Conservation (phyloP, 768 basidiomycete species). For the Amanita muscaria region DNA sequence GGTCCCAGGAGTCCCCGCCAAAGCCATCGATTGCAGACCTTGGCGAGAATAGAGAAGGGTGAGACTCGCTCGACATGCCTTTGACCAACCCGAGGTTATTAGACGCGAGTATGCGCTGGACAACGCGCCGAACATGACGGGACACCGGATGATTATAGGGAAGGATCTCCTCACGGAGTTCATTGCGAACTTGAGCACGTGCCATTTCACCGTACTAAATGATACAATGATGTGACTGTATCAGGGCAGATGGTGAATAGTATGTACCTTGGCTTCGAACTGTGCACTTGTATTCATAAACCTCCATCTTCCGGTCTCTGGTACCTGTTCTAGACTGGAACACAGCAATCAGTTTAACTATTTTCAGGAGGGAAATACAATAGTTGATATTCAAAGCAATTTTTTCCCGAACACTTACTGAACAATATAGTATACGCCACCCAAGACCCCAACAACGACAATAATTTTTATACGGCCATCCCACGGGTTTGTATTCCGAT, state of each 20-base stretch:
- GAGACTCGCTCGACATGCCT: conserved; percentile 17
- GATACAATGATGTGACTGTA: not conserved
- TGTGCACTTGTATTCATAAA: conserved; percentile 73
- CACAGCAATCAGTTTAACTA: not conserved
- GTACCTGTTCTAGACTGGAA: conserved; percentile 72
- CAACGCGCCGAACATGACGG: conserved; percentile 60
- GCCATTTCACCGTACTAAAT: conserved; percentile 33
- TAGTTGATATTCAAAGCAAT: not conserved
- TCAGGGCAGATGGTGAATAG: not conserved
- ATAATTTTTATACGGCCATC: conserved; percentile 4
- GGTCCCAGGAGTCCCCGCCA: conserved; percentile 24
- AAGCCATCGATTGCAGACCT: conserved; percentile 14
- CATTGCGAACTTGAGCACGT: conserved; percentile 35
- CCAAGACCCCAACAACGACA: conserved; percentile 10
- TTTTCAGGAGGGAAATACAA: not conserved
- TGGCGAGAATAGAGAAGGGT: conserved; percentile 17
- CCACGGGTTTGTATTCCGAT: conserved; percentile 1
- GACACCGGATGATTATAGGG: conserved; percentile 60
- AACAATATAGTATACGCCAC: conserved; percentile 22
- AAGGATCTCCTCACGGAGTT: conserved; percentile 49
- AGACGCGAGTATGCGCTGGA: conserved; percentile 56
- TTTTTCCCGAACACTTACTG: conserved; percentile 22
- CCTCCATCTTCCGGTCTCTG: conserved; percentile 80
- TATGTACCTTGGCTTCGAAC: conserved; percentile 45
- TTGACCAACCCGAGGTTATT: conserved; percentile 62